Evolutionary conservation across 768 basidiomycete species (phyloP), one percentile per base, ranked within the genome.

Genomic region (Chlorophyllum brunneum): DNA sequence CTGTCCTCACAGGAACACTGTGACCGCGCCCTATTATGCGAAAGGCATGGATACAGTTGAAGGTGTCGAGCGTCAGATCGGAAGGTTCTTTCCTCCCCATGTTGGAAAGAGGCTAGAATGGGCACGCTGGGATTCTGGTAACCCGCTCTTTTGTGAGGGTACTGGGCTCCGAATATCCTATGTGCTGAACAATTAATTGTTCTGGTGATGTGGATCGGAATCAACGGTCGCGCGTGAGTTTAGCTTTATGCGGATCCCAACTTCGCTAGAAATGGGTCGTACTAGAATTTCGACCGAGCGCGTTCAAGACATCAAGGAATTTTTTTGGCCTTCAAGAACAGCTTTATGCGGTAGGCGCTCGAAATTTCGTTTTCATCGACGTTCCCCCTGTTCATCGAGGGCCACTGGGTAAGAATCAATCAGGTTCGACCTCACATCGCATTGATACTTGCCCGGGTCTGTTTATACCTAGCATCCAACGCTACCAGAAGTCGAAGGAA

Each of bases 141-240:
- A 72, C 49, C 67, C 79, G 1, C 62, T 82, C 0, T 82, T 82
- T 55, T 63, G 81, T 80, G 56, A 62, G 72, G 56, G 26, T 16
- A 24, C 8, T 44, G 40, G 3, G n/a, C n/a, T 10, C 11, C 23
- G 48, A 10, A 29, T 24, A n/a, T 18, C n/a, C n/a, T 36, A 6
- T 26, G 22, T 18, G 26, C 41, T n/a, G 15, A 30, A 44, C 23
- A 49, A 36, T 24, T 27, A 29, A 39, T 23, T 41, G 30, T 44
- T 50, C 2, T 26, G 85, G 82, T 81, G 4, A 82, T 78, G 2
- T 85, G 81, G 81, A 69, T 83, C 42, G 84, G 85, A 2, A 85
- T 85, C 51, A 86, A 86, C 53, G 84, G 85, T 64, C 77, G 78
- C 70, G 78, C 71, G 79, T 80, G 61, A 44, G 74, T 56, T 15